These are phyloP conservation scores for Aspergillus fructus DNA, from an alignment of 2,329 filamentous ascomycete species.

Conservation along the genomic window DNA sequence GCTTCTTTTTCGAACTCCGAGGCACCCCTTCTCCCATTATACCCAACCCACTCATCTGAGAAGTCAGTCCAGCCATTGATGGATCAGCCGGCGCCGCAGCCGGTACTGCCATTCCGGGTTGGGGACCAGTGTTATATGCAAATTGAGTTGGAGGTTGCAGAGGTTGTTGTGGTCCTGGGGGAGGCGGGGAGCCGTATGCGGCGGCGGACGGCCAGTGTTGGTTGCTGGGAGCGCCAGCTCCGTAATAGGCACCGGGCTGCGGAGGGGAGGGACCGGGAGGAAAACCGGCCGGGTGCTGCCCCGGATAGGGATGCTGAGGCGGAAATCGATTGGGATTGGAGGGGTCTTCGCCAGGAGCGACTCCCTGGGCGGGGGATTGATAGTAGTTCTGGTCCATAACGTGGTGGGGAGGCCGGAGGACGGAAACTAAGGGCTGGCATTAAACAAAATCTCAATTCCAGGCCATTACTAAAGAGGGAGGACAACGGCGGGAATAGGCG, in stretches of 20 bases:
- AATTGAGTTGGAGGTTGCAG: constrained; percentile 27
- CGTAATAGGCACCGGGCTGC: constrained; percentile 39
- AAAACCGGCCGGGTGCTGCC: constrained; percentile 41
- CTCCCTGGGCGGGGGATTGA: constrained; percentile 37
- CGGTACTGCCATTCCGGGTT: constrained; percentile 21
- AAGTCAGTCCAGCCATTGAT: constrained; percentile 44
- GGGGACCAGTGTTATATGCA: constrained; percentile 28
- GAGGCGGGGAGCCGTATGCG: constrained; percentile 24
- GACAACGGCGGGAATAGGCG: not conserved
- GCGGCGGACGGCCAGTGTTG: constrained; percentile 32
- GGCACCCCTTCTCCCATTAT: constrained; percentile 54
- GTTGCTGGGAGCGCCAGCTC: constrained; percentile 31
- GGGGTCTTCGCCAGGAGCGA: constrained; percentile 49
- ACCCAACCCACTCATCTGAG: constrained; percentile 77
- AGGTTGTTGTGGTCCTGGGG: constrained; percentile 16
- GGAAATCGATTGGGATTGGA: constrained; percentile 53
- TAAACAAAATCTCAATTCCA: constrained; percentile 3
- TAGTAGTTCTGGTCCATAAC: constrained; percentile 46
- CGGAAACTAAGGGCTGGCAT: constrained; percentile 7
- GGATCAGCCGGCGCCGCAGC: constrained; percentile 24
- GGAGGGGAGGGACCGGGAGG: constrained; percentile 37
- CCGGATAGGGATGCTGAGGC: constrained; percentile 54
- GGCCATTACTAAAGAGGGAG: constrained; percentile 8
- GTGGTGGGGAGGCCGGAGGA: constrained; percentile 11
- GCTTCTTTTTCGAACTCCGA: constrained; percentile 75